These are phyloP conservation scores for Pyrrhoderma noxium DNA, from an alignment of 1,284 basidiomycete genomes.

Conservation along the genomic window DNA sequence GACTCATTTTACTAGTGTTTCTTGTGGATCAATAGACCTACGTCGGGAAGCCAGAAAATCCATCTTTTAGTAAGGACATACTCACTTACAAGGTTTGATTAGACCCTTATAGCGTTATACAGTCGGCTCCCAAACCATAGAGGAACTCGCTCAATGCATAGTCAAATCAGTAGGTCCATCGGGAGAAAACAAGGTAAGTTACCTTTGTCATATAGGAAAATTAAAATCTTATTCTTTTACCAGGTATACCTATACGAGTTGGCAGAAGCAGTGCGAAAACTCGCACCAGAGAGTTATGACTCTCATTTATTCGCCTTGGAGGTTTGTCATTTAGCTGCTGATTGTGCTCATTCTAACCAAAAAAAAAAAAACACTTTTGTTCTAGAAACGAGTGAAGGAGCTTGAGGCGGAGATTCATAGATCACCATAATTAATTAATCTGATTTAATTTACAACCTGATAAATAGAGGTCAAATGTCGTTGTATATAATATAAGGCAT, in stretches of 20 bases:
- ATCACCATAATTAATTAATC: no score
- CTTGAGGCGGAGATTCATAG: slow-evolving; percentile 5
- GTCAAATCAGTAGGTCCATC: slow-evolving; percentile 74
- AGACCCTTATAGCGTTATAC: not conserved
- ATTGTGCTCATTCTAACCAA: not conserved
- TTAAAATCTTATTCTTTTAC: not conserved
- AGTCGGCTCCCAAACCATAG: slow-evolving; percentile 77
- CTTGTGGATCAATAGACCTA: slow-evolving; percentile 45
- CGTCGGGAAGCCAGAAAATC: slow-evolving; percentile 71
- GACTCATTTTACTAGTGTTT: not conserved
- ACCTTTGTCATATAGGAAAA: not conserved
- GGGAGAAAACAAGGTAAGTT: slow-evolving; percentile 68
- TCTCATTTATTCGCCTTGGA: slow-evolving; percentile 74
- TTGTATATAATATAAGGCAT: no score
- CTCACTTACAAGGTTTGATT: not conserved
- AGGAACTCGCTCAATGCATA: slow-evolving; percentile 59
- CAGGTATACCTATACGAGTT: slow-evolving; percentile 79
- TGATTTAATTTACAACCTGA: no score
- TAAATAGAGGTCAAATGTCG: no score
- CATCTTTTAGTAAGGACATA: slow-evolving; percentile 58
- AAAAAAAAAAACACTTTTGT: not conserved
- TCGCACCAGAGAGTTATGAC: slow-evolving; percentile 71
- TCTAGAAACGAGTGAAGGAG: slow-evolving; percentile 11
- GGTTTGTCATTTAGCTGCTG: slow-evolving; percentile 26
- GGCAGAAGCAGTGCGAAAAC: slow-evolving; percentile 54